Base-by-base conservation (phyloP, 371 early-diverging fungal genomes). In the Coemansia sp. region DNA sequence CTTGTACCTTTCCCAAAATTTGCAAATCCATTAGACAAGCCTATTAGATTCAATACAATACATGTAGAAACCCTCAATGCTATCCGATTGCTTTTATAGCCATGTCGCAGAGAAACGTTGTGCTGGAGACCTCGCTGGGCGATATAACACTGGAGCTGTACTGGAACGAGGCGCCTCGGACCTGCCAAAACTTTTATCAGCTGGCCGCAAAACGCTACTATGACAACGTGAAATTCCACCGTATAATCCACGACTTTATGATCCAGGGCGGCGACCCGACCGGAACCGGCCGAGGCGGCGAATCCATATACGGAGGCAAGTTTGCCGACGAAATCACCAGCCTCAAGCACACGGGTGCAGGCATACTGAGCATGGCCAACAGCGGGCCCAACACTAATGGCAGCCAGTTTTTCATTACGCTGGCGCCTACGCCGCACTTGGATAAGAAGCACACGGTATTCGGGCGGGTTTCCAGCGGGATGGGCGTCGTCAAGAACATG, bases 391-490 rank as follows among this genome's bases (percentile, higher is more conserved):
- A 93, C 61, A 87, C 90, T 41, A 95, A 95, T 76, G 83, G 83
- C 31, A 89, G 89, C 50, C 98, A 97, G 85, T 98, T 99, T 82
- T 86, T 86, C 67, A 86, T 80, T 26, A 80, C 80, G 3, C 42
- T 75, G 34, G 79, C 65, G 4, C 81, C 82, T 76, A 88, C 90
- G 14, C 59, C 86, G 40, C 95, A 97, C 94, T 88, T 99, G 71
- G 98, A 99, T 83, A 93, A 93, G 67, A 96, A 95, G 85, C 99
- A 99, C 86, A 95, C 94, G 63, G 99, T 99, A 56, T 99, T 99
- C 80, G 99, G 99, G 57, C 49, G 79, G 26, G 99, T 99, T 9
- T 66, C 80, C 48, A 84, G 87, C 59, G 98, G 98, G 40, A 72
- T 85, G 74, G 88, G 90, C 36, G 83, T 97, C 47, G 89, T 98